phyloP scores from a whole-genome alignment of 2,329 filamentous ascomycete species.

The Ceratocystis papillata region DNA sequence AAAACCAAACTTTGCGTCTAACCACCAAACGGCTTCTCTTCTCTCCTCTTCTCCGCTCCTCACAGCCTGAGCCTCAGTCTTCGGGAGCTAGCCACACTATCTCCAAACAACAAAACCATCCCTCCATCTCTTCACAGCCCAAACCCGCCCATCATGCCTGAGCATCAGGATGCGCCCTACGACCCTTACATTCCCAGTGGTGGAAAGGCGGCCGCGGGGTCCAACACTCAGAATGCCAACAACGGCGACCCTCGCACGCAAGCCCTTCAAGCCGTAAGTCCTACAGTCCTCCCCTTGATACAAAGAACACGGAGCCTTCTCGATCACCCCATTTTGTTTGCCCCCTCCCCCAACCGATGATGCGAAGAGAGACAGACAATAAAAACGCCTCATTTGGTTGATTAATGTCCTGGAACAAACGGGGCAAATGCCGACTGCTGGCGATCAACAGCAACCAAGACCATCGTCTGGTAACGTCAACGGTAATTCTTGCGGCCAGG shows the following conservation, averaged over 20 bases:
- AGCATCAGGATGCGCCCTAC: constrained; percentile 53
- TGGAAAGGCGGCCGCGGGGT: constrained; percentile 32
- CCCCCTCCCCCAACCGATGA: background rate
- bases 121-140: constrained; percentile 10
- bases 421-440: background rate
- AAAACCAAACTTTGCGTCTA: background rate
- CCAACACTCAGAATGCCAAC: constrained; percentile 33
- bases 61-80: constrained; percentile 11
- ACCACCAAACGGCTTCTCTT: background rate
- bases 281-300: background rate
- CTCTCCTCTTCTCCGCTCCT: constrained; percentile 12
- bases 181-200: constrained; percentile 74
- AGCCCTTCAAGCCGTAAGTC: constrained; percentile 72
- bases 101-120: background rate
- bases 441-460: background rate
- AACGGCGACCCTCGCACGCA: constrained; percentile 44
- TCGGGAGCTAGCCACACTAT: background rate
- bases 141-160: constrained; percentile 38
- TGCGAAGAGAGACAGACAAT: background rate
- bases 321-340: background rate
- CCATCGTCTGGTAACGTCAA: background rate
- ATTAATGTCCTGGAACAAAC: background rate
- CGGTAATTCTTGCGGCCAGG: background rate
- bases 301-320: background rate
- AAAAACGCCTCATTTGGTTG: background rate